phyloP scores from a whole-genome alignment of 2,329 filamentous ascomycete genomes.

The Pyrenophora graminea region DNA sequence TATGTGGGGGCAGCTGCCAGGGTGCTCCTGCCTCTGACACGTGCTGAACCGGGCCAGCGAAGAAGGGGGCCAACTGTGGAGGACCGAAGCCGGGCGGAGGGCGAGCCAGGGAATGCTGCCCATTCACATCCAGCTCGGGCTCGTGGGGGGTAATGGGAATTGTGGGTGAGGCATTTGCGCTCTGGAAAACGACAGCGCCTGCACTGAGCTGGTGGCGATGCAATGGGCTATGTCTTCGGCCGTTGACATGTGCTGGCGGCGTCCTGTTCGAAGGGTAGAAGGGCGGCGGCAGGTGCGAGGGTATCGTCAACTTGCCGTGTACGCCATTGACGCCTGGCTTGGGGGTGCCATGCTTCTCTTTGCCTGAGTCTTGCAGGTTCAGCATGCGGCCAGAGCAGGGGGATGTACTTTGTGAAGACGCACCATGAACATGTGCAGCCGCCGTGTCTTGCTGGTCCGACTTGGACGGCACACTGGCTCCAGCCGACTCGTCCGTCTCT shows the following conservation, averaged over 20 bases:
- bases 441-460: conserved; percentile 20
- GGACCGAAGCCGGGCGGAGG: conserved; percentile 41
- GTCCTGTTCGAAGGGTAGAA: conserved; percentile 42
- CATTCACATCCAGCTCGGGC: conserved; percentile 20
- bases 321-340: conserved; percentile 27
- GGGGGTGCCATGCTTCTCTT: conserved; percentile 3
- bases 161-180: conserved; percentile 42
- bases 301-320: conserved; percentile 28
- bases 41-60: conserved; percentile 42
- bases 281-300: conserved; percentile 41
- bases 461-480: conserved; percentile 22
- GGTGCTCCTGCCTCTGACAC: conserved; percentile 39
- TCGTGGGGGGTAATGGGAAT: conserved; percentile 45
- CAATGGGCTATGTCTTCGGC: conserved; percentile 11
- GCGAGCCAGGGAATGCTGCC: conserved; percentile 29
- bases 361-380: conserved; percentile 4
- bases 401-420: conserved; percentile 10
- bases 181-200: conserved; percentile 48
- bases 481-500: conserved; percentile 10
- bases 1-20: conserved; percentile 38
- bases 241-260: conserved; percentile 25
- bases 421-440: conserved; percentile 25
- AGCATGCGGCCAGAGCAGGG: not conserved
- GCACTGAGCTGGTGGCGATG: conserved; percentile 34
- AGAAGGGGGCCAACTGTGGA: conserved; percentile 38